phyloP scores from a whole-genome alignment of 768 basidiomycete species.

The Arthromyces matolae region DNA sequence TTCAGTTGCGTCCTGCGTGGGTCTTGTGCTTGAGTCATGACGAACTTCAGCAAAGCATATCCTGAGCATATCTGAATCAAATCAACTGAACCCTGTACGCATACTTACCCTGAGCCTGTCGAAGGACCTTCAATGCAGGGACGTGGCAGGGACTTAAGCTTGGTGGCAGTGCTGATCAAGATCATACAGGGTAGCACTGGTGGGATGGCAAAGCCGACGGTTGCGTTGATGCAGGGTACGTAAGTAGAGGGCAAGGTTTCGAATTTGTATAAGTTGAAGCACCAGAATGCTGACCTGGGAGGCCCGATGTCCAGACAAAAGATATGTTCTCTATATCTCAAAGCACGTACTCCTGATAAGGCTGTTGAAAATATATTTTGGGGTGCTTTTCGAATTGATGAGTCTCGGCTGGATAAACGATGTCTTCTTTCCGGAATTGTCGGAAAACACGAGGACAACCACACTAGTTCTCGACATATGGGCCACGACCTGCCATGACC shows the following conservation, averaged over 20 bases:
- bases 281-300: neutral
- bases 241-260: neutral
- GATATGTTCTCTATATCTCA: neutral
- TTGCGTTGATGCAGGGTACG: constrained; percentile 8
- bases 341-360: neutral
- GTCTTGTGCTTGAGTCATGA: neutral
- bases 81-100: constrained; percentile 10
- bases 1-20: neutral
- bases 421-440: constrained; percentile 6
- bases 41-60: neutral
- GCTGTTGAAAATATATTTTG: neutral
- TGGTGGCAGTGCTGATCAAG: constrained; percentile 19
- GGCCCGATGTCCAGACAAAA: neutral
- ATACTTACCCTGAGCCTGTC: constrained; percentile 15
- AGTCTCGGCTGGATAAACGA: neutral
- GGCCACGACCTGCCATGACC: neutral
- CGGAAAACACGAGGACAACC: neutral
- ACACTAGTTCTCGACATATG: neutral
- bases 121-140: constrained; percentile 5
- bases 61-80: constrained; percentile 5
- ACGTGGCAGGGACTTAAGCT: constrained; percentile 4
- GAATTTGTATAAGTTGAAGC: neutral
- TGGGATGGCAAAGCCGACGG: constrained; percentile 14
- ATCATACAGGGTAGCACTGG: constrained; percentile 13
- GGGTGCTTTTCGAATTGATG: constrained; percentile 1